Conservation (phyloP, 495 filamentous ascomycete genomes). For the Podospora australis region DNA sequence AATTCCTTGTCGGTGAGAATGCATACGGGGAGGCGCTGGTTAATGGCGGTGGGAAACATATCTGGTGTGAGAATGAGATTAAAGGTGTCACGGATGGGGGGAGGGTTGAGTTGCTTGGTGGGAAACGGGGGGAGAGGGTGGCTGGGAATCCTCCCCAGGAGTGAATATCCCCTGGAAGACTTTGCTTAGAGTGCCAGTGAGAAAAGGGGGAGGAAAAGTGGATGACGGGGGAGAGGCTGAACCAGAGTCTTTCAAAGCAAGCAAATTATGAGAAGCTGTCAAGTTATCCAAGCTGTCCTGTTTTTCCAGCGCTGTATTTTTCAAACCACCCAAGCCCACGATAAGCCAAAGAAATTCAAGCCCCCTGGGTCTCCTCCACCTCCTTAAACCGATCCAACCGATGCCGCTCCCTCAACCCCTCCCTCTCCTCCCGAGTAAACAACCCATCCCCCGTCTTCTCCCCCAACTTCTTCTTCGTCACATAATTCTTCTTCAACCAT, state of each 20-base stretch:
- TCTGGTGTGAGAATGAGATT: constrained; percentile 33
- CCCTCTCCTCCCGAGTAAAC: constrained; percentile 22
- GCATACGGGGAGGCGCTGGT: constrained; percentile 28
- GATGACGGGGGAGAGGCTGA: too few species aligned
- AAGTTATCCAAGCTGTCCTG: too few species aligned
- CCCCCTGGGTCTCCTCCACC: constrained; percentile 25
- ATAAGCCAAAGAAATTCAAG: too few species aligned
- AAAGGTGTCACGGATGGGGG: constrained; percentile 31
- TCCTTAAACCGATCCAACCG: constrained; percentile 8
- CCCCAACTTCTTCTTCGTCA: constrained; percentile 35
- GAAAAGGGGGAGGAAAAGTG: too few species aligned
- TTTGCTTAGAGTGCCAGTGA: too few species aligned
- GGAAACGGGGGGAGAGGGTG: constrained; percentile 6
- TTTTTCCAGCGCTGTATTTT: too few species aligned
- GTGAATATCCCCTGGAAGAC: too few species aligned
- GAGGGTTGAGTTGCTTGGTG: constrained; percentile 12
- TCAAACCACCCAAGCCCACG: too few species aligned
- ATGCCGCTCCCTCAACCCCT: constrained; percentile 19
- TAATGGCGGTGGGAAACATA: constrained; percentile 15
- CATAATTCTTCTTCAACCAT: constrained; percentile 36
- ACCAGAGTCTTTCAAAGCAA: too few species aligned
- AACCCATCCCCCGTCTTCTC: constrained; percentile 36
- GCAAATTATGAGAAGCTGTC: too few species aligned
- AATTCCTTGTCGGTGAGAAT: constrained; percentile 30
- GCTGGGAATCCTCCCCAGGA: too few species aligned